These are phyloP conservation scores for Calophaca sinica DNA, from an alignment of 306 rosid genomes.

Conservation along the genomic window DNA sequence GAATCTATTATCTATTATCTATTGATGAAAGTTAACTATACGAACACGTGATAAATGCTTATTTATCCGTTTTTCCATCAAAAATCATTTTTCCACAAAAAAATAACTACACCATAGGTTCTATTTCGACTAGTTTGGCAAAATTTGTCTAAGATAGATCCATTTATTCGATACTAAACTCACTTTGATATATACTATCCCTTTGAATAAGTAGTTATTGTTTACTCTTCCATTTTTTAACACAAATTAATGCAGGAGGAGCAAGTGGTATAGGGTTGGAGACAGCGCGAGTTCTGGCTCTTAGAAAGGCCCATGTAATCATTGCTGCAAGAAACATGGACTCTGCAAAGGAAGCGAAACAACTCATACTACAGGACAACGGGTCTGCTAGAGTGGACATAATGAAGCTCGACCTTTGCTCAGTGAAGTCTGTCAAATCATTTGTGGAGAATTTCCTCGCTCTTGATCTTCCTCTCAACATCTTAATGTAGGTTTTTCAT, in stretches of 20 bases:
- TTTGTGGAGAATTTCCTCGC: conserved; percentile 69
- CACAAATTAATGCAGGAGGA: conserved; percentile 64
- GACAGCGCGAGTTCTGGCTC: conserved; percentile 77
- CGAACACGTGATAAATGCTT: too few species aligned
- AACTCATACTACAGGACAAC: conserved; percentile 53
- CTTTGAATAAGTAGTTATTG: too few species aligned
- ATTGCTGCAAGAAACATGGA: conserved; percentile 81
- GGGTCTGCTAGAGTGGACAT: conserved; percentile 63
- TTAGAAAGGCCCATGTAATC: conserved; percentile 71
- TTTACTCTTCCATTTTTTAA: not conserved
- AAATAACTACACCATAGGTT: too few species aligned
- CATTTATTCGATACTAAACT: too few species aligned
- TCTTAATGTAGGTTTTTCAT: conserved; percentile 64
- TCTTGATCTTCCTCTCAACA: conserved; percentile 85
- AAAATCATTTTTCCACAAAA: too few species aligned
- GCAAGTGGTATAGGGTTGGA: conserved; percentile 96
- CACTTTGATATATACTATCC: too few species aligned
- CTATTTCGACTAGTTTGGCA: too few species aligned
- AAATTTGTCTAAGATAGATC: too few species aligned
- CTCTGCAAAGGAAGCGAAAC: conserved; percentile 75
- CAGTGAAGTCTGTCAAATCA: conserved; percentile 65
- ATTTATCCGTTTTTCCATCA: too few species aligned
- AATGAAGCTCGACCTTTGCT: conserved; percentile 75
- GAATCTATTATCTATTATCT: too few species aligned
- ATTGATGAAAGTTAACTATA: too few species aligned